These are phyloP conservation scores for Lactarius trivialis DNA, from an alignment of 768 basidiomycete genomes.

Conservation along the genomic window DNA sequence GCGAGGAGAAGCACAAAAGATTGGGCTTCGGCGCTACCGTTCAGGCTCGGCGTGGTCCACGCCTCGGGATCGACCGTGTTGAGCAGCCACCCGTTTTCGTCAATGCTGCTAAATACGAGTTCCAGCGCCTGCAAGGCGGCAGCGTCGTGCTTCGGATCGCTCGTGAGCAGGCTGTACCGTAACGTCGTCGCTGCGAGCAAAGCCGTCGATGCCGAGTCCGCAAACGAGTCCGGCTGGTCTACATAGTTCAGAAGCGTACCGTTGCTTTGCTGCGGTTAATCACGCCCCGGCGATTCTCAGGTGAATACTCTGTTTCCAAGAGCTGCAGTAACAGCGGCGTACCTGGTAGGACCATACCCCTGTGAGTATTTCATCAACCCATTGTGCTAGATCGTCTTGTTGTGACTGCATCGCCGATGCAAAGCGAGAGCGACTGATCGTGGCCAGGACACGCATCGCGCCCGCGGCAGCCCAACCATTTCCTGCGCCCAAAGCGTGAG, in stretches of 20 bases:
- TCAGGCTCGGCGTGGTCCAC: background rate
- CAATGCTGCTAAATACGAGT: constrained; percentile 35
- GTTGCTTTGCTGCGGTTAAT: constrained; percentile 31
- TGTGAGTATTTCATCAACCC: constrained; percentile 48
- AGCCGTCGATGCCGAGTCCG: constrained; percentile 50
- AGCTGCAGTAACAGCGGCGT: background rate
- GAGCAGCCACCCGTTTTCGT: constrained; percentile 27
- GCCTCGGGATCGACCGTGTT: constrained; percentile 16
- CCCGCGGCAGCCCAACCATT: constrained; percentile 72
- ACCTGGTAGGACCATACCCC: constrained; percentile 43
- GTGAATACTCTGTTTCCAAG: background rate
- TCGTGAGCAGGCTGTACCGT: constrained; percentile 42
- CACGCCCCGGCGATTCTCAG: background rate
- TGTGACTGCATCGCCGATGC: constrained; percentile 34
- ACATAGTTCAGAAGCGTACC: constrained; percentile 50
- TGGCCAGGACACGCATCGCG: constrained; percentile 54
- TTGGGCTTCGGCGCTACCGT: constrained; percentile 22
- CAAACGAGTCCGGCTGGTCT: constrained; percentile 43
- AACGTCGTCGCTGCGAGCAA: constrained; percentile 52
- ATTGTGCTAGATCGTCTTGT: constrained; percentile 39
- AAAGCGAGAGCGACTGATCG: constrained; percentile 42
- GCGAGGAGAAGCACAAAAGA: constrained; percentile 23
- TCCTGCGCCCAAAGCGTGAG: constrained; percentile 27
- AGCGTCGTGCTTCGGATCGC: constrained; percentile 33
- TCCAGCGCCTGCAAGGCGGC: constrained; percentile 37